Evolutionary conservation across 805 yeast species (phyloP), one percentile per base, ranked within the genome.

Genomic region (Kazachstania bromeliacearum): DNA sequence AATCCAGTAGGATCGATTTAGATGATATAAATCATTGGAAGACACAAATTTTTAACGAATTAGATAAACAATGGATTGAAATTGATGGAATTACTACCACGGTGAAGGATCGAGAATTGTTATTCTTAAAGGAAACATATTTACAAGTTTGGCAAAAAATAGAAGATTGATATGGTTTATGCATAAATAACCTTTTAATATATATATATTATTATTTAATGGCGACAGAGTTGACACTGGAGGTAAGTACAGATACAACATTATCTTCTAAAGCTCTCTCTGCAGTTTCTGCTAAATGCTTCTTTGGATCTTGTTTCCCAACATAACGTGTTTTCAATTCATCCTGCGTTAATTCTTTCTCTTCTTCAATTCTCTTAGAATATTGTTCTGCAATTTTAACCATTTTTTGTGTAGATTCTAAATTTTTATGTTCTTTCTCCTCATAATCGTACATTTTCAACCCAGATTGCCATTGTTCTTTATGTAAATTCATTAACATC

Each of bases 271-370:
- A 75, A 35, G 85, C 68, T 42, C 70, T 67, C 46, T 85, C 94
- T 8, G 95, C 94, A 0, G 94, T 83, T 44, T 85, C 96, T 33
- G 80, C 73, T 51, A 92, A 69, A 66, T 92, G 99, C 67, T 89
- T 92, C 76, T 94, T 92, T 28, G 99, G 99, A 62, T 92, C 98
- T 63, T 89, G 96, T 59, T 85, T 88, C 50, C 99, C 99, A 25
- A 92, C 96, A 55, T 89, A 94, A 57, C 98, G 78, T 6, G 96
- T 89, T 62, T 85, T 85, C 48, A 89, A 72, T 60, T 88, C 92
- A 28, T 85, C 95, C 51, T 83, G 94, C 31, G 77, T 67, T 47
- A 92, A 67, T 45, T 84, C 95, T 57, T 81, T 82, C 59, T 92
- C 98, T 62, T 94, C 97, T 48, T 80, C 64, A 35, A 94, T 88